These are phyloP conservation scores for Cyamopsis tetragonoloba DNA, from an alignment of 306 rosid species.

Conservation along the genomic window DNA sequence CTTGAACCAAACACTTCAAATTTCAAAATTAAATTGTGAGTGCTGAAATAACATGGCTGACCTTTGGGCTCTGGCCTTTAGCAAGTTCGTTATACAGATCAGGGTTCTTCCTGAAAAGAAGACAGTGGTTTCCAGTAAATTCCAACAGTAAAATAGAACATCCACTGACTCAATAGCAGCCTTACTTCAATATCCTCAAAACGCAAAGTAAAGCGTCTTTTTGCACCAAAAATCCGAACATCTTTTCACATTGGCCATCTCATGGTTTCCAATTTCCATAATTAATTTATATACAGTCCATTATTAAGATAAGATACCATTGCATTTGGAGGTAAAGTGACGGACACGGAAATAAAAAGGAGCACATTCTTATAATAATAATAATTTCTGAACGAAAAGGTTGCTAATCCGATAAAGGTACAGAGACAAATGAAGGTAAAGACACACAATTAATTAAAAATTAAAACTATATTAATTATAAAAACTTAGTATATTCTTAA, in stretches of 20 bases:
- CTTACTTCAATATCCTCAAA: neutral
- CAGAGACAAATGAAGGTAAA: neutral
- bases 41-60: constrained; percentile 15
- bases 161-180: neutral
- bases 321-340: neutral
- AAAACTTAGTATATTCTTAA: too few relatives aligned
- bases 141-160: neutral
- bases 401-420: neutral
- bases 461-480: too few relatives aligned
- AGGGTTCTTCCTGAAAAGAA: constrained; percentile 62
- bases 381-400: neutral
- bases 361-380: constrained; percentile 23
- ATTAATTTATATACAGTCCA: neutral
- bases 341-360: neutral
- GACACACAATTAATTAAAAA: too few relatives aligned
- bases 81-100: constrained; percentile 65
- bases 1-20: too few relatives aligned
- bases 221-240: neutral
- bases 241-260: neutral
- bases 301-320: neutral
- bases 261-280: neutral
- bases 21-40: too few relatives aligned
- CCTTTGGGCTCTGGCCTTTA: constrained; percentile 91
- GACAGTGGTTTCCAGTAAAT: neutral
- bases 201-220: constrained; percentile 1